Base-by-base conservation (phyloP, 2,329 filamentous ascomycete genomes). In the Beauveria sp. region DNA sequence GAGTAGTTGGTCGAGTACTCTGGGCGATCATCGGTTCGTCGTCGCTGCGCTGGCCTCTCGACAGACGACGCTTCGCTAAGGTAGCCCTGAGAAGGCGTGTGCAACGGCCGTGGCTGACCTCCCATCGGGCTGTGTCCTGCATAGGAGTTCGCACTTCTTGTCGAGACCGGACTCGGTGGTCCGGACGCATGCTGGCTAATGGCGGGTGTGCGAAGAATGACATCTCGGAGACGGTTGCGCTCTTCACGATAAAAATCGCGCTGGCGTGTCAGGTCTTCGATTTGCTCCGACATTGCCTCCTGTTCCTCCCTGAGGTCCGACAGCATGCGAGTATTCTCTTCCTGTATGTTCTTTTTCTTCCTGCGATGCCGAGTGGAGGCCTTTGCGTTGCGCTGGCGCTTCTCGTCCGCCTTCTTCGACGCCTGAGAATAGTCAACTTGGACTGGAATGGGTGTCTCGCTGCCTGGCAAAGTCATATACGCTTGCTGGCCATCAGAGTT, bases 351-450 rank as follows among this genome's bases (percentile, higher is more conserved):
- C 75, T 96, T 96, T 70, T 91, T 86, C 63, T 92, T 83, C 69
- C 87, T 85, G 60, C 91, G 84, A 66, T 96, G 95, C 63, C 91
- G 83, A 53, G 90, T 90, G 61, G 91, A 96, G 6, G 91, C 91
- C 53, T 89, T 89, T 46, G 91, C 91, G 69, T 96, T 96, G 57
- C 91, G 84, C 72, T 89, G 87, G 61, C 91, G 82, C 75, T 95
- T 96, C 73, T 96, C 90, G 69, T 95, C 90, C 45, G 90, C 89
- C 67, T 90, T 86, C 66, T 87, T 88, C 14, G 91, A 96, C 14
- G 88, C 91, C 67, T 91, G 88, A 66, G 91, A 88, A 49, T 90
- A 86, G 70, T 96, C 91, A 10, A 93, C 86, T 16, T 87, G 86
- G 54, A 93, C 85, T 10, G 79, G 73, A 47, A 85, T 81, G 3